Evolutionary conservation across 2,329 filamentous ascomycete genomes (phyloP).

Genomic region (Berkeleyomyces basicola): DNA sequence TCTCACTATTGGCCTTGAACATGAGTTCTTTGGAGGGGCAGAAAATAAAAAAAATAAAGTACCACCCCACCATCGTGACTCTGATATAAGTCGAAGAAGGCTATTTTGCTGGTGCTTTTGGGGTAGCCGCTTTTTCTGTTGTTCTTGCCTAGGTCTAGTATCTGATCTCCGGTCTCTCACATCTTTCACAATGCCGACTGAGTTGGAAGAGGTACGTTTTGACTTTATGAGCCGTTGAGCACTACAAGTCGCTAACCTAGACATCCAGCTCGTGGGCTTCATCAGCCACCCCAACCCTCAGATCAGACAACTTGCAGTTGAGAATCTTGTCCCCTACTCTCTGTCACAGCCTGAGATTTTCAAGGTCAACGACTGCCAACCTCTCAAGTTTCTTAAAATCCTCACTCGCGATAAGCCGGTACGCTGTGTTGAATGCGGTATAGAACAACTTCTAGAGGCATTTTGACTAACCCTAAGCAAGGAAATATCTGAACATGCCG

Average conservation of each 20-base stretch:
- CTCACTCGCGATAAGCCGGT: conserved; percentile 65
- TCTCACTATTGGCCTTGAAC: not conserved
- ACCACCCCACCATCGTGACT: conserved; percentile 1
- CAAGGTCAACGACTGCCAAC: conserved; percentile 61
- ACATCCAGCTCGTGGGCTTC: conserved; percentile 67
- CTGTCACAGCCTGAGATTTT: conserved; percentile 60
- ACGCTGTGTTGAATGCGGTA: conserved; percentile 20
- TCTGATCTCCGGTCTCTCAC: not conserved
- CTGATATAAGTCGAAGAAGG: not conserved
- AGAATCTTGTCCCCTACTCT: conserved; percentile 75
- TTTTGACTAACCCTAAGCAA: conserved; percentile 23
- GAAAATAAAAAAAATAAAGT: not conserved
- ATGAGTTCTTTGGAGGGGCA: not conserved
- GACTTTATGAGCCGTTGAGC: not conserved
- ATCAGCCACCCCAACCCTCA: conserved; percentile 84
- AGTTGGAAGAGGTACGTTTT: conserved; percentile 52
- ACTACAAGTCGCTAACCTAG: conserved; percentile 7
- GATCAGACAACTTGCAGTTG: conserved; percentile 69
- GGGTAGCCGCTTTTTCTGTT: not conserved
- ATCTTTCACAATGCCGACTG: conserved; percentile 45
- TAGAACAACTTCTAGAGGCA: not conserved
- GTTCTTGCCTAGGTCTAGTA: not conserved
- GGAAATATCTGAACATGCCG: conserved; percentile 82
- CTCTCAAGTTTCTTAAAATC: conserved; percentile 75
- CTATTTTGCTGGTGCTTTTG: not conserved